phyloP scores from a whole-genome alignment of 345 rosid species.

The Eucalyptus rudis region DNA sequence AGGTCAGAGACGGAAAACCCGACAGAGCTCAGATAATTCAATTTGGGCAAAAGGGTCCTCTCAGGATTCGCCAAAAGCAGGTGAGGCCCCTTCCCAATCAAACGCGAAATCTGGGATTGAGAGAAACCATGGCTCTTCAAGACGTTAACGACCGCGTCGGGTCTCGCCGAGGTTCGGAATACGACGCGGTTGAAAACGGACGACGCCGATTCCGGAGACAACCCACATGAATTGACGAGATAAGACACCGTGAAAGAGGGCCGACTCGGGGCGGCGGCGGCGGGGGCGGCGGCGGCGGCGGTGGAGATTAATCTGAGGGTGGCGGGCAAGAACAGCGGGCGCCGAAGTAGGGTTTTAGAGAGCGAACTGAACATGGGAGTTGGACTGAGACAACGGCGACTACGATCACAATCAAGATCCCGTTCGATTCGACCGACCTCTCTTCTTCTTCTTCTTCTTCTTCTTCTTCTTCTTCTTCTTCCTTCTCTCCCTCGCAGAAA shows the following conservation, averaged over 20 bases:
- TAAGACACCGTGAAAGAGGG: neutral
- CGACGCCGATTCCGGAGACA: neutral
- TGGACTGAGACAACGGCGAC: neutral
- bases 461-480: too few relatives aligned
- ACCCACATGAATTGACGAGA: neutral
- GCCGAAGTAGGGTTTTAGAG: neutral
- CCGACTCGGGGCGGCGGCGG: neutral
- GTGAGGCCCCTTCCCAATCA: neutral
- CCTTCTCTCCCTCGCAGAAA: neutral
- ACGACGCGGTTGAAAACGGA: neutral
- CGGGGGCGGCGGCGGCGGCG: neutral
- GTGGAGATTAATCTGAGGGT: neutral
- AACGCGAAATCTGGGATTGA: neutral
- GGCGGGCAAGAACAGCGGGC: neutral
- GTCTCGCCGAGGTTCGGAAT: neutral
- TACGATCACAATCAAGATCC: neutral
- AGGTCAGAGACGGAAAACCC: slow-evolving; percentile 8
- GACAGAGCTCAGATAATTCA: slow-evolving; percentile 13
- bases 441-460: neutral
- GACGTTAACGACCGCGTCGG: neutral
- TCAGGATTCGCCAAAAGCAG: neutral
- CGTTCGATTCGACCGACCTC: neutral
- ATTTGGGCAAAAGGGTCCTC: slow-evolving; percentile 16
- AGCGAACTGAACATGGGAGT: neutral
- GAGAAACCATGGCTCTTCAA: slow-evolving; percentile 14